A percentile compares a stretch with the other conserved stretches of the same genome.
These are phyloP conservation scores for Mycena rebaudengoi DNA, from an alignment of 768 basidiomycete species.

Conservation along the genomic window DNA sequence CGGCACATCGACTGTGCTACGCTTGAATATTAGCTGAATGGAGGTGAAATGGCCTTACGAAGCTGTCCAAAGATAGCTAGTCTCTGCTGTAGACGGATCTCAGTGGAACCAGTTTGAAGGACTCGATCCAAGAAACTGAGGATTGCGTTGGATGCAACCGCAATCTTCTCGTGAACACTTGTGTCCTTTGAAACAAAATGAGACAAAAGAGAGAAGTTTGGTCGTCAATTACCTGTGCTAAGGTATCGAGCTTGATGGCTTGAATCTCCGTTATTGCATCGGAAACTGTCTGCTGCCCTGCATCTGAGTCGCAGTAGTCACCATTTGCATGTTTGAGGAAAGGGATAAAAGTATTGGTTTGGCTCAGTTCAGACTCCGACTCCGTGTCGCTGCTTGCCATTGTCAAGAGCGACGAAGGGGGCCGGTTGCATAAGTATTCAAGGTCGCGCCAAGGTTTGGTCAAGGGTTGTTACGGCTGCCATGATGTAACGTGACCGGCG, in stretches of 20 bases:
- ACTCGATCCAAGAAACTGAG: constrained; percentile 37
- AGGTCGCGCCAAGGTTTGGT: too few relatives aligned
- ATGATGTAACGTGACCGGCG: too few relatives aligned
- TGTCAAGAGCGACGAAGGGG: neutral
- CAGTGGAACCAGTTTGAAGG: constrained; percentile 2
- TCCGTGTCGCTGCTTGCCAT: constrained; percentile 59
- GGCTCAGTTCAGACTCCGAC: constrained; percentile 42
- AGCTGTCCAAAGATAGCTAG: constrained; percentile 17
- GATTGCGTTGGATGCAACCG: constrained; percentile 42
- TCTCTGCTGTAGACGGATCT: constrained; percentile 6
- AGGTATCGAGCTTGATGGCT: neutral
- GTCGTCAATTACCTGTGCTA: neutral
- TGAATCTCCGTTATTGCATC: constrained; percentile 12
- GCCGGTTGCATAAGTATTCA: neutral
- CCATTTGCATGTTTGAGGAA: neutral
- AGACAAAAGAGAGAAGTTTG: constrained; percentile 22
- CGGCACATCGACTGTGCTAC: constrained; percentile 33
- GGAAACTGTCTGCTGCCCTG: neutral
- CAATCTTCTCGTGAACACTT: constrained; percentile 42
- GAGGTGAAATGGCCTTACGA: constrained; percentile 19
- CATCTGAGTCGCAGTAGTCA: neutral
- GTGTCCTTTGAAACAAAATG: constrained; percentile 38
- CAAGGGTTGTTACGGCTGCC: too few relatives aligned
- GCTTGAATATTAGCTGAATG: neutral
- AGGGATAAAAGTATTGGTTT: neutral